These are phyloP conservation scores for Mariannaea elegans DNA, from an alignment of 2,329 filamentous ascomycete genomes.

Conservation along the genomic window DNA sequence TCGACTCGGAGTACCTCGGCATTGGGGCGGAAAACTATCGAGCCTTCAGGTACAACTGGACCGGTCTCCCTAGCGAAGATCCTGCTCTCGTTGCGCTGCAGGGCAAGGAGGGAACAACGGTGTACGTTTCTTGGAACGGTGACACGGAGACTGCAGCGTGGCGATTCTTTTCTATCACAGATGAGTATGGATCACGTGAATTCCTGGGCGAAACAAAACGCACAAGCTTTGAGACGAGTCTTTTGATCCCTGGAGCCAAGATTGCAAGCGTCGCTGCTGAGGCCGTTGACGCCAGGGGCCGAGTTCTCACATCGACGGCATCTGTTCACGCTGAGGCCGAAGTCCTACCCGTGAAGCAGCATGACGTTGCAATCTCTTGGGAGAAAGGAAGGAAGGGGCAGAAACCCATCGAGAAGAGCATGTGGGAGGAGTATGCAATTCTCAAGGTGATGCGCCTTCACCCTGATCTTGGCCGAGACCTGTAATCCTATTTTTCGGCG, in stretches of 20 bases:
- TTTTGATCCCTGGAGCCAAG: slow-evolving; percentile 22
- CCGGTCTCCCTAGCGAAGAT: slow-evolving; percentile 49
- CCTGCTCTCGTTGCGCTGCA: slow-evolving; percentile 38
- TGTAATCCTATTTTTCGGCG: neutral
- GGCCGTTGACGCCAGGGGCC: slow-evolving; percentile 35
- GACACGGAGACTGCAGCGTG: slow-evolving; percentile 57
- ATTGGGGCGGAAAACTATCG: slow-evolving; percentile 61
- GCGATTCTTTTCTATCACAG: slow-evolving; percentile 57
- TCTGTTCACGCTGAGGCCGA: slow-evolving; percentile 34
- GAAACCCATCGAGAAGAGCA: slow-evolving; percentile 11
- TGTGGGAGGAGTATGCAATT: slow-evolving; percentile 13
- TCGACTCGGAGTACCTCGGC: slow-evolving; percentile 49
- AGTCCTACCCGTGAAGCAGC: slow-evolving; percentile 24
- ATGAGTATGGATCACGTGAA: slow-evolving; percentile 44
- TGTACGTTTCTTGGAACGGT: slow-evolving; percentile 65
- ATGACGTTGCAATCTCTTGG: neutral
- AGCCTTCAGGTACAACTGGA: slow-evolving; percentile 63
- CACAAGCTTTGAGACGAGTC: slow-evolving; percentile 55
- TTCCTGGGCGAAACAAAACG: slow-evolving; percentile 50
- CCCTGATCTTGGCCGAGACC: neutral
- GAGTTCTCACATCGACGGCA: slow-evolving; percentile 30
- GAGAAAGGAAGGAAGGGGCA: neutral
- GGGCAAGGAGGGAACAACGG: slow-evolving; percentile 28
- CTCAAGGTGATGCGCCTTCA: slow-evolving; percentile 18
- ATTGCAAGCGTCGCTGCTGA: slow-evolving; percentile 36